A percentile compares a stretch with the other conserved stretches of the same genome.
Conservation (phyloP, 2,329 filamentous ascomycete genomes). For the Talaromyces pinophilus region DNA sequence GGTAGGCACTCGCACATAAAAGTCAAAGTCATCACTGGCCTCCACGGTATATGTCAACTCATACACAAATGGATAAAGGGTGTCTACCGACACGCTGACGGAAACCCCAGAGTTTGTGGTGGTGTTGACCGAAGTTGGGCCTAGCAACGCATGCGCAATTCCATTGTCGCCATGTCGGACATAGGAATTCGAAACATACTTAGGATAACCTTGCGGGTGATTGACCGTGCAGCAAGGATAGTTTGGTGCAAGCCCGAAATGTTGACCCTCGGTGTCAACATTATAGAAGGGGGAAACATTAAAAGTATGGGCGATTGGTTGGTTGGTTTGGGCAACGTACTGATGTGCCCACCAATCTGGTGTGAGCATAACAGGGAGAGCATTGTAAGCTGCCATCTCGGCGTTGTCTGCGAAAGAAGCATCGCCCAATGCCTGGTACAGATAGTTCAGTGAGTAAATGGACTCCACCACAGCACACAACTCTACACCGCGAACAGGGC, state of each 20-base stretch:
- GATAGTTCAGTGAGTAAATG: slow-evolving; percentile 54
- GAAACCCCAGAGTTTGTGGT: slow-evolving; percentile 37
- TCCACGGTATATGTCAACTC: slow-evolving; percentile 45
- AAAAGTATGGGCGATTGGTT: slow-evolving; percentile 52
- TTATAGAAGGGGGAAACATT: slow-evolving; percentile 52
- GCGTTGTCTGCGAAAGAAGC: slow-evolving; percentile 54
- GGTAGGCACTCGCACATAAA: slow-evolving; percentile 50
- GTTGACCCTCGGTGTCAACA: slow-evolving; percentile 48
- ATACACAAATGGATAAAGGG: slow-evolving; percentile 53
- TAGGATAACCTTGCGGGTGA: slow-evolving; percentile 59
- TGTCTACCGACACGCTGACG: slow-evolving; percentile 50
- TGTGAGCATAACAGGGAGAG: slow-evolving; percentile 54
- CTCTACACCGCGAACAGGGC: slow-evolving; percentile 50
- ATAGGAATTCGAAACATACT: slow-evolving; percentile 55
- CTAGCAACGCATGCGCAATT: slow-evolving; percentile 54
- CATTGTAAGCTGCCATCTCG: slow-evolving; percentile 58
- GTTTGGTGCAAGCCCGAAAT: slow-evolving; percentile 56
- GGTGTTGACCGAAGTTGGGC: slow-evolving; percentile 48
- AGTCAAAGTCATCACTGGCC: slow-evolving; percentile 40
- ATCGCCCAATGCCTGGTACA: slow-evolving; percentile 53
- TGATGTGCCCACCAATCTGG: slow-evolving; percentile 60
- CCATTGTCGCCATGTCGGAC: slow-evolving; percentile 46
- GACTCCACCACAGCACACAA: slow-evolving; percentile 56
- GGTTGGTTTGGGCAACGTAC: slow-evolving; percentile 58
- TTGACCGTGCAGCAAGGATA: slow-evolving; percentile 61